phyloP scores from a whole-genome alignment of 2,329 filamentous ascomycete species.

The Diaporthe vaccinii region DNA sequence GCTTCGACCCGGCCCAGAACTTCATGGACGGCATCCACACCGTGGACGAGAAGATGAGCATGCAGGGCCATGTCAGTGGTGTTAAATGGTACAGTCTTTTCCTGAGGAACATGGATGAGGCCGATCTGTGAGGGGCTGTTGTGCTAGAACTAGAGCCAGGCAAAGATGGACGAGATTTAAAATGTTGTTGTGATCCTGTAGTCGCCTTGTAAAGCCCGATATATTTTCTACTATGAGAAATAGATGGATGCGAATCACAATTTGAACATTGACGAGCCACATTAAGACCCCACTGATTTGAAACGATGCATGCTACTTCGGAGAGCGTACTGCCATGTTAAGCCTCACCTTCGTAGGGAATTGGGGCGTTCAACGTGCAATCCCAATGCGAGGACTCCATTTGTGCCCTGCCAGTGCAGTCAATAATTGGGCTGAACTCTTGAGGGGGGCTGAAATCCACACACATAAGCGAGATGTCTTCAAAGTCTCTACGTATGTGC shows the following conservation, averaged over 20 bases:
- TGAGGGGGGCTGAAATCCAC: no score
- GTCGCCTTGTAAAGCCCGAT: neutral
- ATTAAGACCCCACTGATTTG: neutral
- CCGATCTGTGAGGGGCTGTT: slow-evolving; percentile 44
- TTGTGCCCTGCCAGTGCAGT: no score
- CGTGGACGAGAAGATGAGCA: slow-evolving; percentile 56
- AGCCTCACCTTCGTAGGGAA: neutral
- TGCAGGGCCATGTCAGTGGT: slow-evolving; percentile 51
- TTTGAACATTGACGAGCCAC: neutral
- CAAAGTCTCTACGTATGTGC: no score
- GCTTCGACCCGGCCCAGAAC: slow-evolving; percentile 49
- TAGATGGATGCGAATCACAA: neutral
- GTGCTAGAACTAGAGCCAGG: no score
- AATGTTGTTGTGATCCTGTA: neutral
- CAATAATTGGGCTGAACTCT: no score
- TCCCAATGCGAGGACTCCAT: no score
- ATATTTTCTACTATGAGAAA: neutral
- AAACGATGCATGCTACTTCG: neutral
- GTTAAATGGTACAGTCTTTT: slow-evolving; percentile 57
- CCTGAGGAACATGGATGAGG: slow-evolving; percentile 59
- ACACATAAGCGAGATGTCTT: no score
- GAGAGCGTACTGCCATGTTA: neutral
- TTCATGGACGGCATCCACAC: slow-evolving; percentile 54
- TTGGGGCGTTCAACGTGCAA: no score
- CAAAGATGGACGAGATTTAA: neutral